Percentiles rank a stretch among this genome's conserved stretches.
Conservation (phyloP, 1,139 yeast genomes). For the Magnusiomyces sp. region DNA sequence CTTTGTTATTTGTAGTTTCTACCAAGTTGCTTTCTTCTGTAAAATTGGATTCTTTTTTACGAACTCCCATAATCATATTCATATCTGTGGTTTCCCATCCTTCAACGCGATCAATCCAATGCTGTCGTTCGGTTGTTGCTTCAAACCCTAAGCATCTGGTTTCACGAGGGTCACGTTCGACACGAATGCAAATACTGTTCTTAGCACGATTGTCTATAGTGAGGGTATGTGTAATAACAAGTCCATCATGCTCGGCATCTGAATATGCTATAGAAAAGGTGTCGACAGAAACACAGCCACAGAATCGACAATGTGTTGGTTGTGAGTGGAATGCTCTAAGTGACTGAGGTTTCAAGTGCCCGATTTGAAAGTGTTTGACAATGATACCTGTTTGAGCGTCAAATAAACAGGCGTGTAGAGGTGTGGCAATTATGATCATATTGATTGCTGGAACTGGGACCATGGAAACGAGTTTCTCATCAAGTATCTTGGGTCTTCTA, state of each 20-base stretch:
- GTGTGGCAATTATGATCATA: conserved; percentile 24
- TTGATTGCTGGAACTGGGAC: conserved; percentile 28
- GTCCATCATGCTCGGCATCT: conserved; percentile 43
- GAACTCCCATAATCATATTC: conserved; percentile 68
- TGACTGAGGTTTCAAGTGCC: conserved; percentile 51
- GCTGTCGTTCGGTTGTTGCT: conserved; percentile 60
- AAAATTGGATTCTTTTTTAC: conserved; percentile 32
- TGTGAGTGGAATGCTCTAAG: conserved; percentile 69
- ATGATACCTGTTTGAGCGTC: conserved; percentile 72
- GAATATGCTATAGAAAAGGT: conserved; percentile 67
- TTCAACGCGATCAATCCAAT: conserved; percentile 57
- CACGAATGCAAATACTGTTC: conserved; percentile 73
- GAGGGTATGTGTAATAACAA: conserved; percentile 64
- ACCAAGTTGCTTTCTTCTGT: not conserved
- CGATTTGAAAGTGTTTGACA: conserved; percentile 48
- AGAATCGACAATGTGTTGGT: conserved; percentile 81
- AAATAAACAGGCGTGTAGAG: conserved; percentile 35
- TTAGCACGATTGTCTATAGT: conserved; percentile 67
- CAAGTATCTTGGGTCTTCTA: conserved; percentile 10
- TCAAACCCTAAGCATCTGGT: conserved; percentile 81
- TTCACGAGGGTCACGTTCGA: conserved; percentile 87
- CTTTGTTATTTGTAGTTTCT: not conserved
- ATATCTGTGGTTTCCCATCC: conserved; percentile 75
- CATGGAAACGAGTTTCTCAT: conserved; percentile 16
- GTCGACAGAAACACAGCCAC: conserved; percentile 79